These are phyloP conservation scores for Trypanosoma vivax DNA, from an alignment of 208 protist species.

Conservation along the genomic window DNA sequence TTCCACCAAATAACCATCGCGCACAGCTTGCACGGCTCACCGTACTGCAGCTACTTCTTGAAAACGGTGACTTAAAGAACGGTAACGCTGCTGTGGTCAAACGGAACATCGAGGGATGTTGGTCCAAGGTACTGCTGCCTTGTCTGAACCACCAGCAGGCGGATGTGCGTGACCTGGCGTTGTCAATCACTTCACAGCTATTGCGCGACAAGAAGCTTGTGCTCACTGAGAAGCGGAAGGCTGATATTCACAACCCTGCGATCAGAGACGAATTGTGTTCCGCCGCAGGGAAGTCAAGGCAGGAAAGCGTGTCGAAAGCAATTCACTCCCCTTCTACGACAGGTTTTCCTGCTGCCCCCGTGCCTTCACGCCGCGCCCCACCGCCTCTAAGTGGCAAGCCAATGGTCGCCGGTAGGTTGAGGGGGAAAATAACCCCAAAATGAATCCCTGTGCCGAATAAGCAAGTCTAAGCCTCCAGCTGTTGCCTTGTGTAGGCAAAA, in stretches of 20 bases:
- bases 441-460: no score
- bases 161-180: conserved; percentile 75
- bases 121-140: conserved; percentile 63
- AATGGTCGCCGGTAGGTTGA: no score
- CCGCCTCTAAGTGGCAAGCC: no score
- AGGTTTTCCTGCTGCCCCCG: neutral
- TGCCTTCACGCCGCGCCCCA: no score
- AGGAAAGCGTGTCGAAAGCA: neutral
- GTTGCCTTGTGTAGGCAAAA: no score
- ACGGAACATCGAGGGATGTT: conserved; percentile 19
- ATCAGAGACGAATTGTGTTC: conserved; percentile 36
- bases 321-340: neutral
- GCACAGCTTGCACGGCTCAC: conserved; percentile 61
- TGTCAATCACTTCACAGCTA: conserved; percentile 31
- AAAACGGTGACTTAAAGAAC: neutral
- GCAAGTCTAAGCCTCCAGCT: no score
- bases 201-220: conserved; percentile 21
- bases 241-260: conserved; percentile 49
- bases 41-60: conserved; percentile 39
- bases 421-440: no score
- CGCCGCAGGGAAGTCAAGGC: neutral
- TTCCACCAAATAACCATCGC: conserved; percentile 23
- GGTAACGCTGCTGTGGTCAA: neutral
- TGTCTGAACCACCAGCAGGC: conserved; percentile 64
- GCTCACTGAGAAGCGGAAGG: conserved; percentile 37